Evolutionary conservation across 148 eudicot genomes (phyloP), one percentile per base, ranked within the genome.

Genomic region (Polygonum aviculare): DNA sequence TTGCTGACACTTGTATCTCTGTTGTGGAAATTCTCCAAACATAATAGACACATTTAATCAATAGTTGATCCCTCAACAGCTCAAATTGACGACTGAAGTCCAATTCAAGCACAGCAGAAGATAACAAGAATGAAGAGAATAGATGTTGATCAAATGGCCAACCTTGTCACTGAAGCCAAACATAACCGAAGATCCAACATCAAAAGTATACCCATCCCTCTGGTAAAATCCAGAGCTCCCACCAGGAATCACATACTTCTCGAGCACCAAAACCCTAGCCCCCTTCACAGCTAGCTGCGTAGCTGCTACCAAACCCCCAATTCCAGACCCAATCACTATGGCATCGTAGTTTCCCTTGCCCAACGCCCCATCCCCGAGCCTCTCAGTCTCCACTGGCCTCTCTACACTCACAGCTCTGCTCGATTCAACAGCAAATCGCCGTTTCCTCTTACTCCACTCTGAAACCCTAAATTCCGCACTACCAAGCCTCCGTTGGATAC

Each of bases 101-200:
- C 72, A 36, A 67, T 67, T 67, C 41, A 67, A 67, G 19, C 18
- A 60, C 36, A 26, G 11, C 69, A 31, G 69, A 10, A 67, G 41
- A 67, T 36, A 67, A 55, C 49, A 45, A 78, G 60, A 38, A 22
- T 6, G 63, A 76, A 75, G 67, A 76, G 16, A 36, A 51, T 51
- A 72, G n/a, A 73, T 38, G 22, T 40, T 41, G 50, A 72, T 67
- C 45, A 67, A 36, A 67, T 15, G 44, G 52, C 82, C 71, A 45
- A 94, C 99, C 99, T 95, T 89, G 74, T 91, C 93, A 77, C 99
- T 91, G 85, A 93, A 93, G 74, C 99, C 99, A 69, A 92, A 92
- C 99, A 95, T 95, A 39, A 95, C 99, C 41, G 99, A 95, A 45
- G 98, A 93, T 48, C 99, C 99, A 76, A 95, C 97, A 86, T 95